Evolutionary conservation across 495 filamentous ascomycete species (phyloP), one percentile per base, ranked within the genome.

Genomic region (Penicillium manginii): DNA sequence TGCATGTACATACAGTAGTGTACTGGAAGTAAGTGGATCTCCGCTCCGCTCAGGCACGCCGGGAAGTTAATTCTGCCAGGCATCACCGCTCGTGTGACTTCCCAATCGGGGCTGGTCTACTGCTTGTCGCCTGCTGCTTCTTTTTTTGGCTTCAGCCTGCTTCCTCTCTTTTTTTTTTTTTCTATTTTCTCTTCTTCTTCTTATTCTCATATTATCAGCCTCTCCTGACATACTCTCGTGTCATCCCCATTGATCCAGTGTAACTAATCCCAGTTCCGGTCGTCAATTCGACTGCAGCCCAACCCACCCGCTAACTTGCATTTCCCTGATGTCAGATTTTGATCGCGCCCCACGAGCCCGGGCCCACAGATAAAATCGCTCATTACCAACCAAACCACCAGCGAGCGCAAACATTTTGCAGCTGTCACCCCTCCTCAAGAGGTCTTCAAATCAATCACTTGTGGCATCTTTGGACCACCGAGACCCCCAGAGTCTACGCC

Each of bases 291-390:
- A 42, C 22, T 45, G 35, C 52, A 54, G 51, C 17, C 39, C 10
- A 33, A 32, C 48, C 26, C 12, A 18, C 22, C 17, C 32, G 26
- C 52, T 51, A 45, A 61, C 42, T 37, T 12, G 43, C 21, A 10
- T 18, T 50, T 55, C 55, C 56, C 65, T 67, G 65, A 65, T 68
- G 67, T 70, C 65, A 66, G 45, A 67, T 62, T 69, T 66, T 68
- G 60, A 62, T 64, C 59, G 56, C 51, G 65, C 67, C 67, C 65
- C 67, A 60, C 57, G 42, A 49, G 47, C 57, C 51, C 65, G 65
- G 67, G 67, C 62, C 67, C 67, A 68, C 67, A 65, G 60, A 70
- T 50, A 70, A 68, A 67, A 68, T 70, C 65, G 60, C 65, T 58
- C 60, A 70, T 59, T 62, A 54, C 58, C 64, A 64, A 61, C 54